Base-by-base conservation (phyloP, 192 early-diverging fungal genomes). In the Funneliformis mosseae region DNA sequence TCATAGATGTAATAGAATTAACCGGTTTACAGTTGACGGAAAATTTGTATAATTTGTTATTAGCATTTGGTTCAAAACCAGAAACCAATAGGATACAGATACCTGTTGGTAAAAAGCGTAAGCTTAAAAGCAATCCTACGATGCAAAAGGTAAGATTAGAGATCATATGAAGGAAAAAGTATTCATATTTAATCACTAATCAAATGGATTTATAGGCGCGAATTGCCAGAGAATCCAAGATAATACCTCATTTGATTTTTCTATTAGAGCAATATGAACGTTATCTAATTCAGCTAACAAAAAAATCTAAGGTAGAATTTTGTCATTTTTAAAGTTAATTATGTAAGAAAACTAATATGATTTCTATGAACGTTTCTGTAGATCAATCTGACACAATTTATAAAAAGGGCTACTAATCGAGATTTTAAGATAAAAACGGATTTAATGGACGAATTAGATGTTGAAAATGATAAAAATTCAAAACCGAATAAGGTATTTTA, bases 261-360 rank as follows among this genome's bases (percentile, higher is more conserved):
- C 84, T 88, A 48, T 90, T 93, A 14, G 95, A 96, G 83, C 88
- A 93, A 77, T 93, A 92, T 67, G 95, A 96, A 73, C 89, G 91
- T 41, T 89, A 90, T 76, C 85, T 94, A 27, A 91, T 93, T 59
- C 86, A 91, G 74, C 81, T 96, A 25, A 84, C 88, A 62, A 91
- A 90, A 28, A 94, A 92, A 68, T 88, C 91, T 78, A 94, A 92
- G 67, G 90, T 92, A 23, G 18, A 39, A 27, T 77, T 61, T n/a
- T 33, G 28, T n/a, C 16, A 33, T 75, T 43, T 12, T 10, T 1
- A 50, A 33, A 39, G n/a, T 25, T 4, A 55, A 18, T 74, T 55
- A 50, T 18, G 18, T 73, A 43, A 71, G n/a, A 55, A 11, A 48
- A 83, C 5, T n/a, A 81, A 64, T 43, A 4, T 8, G 8, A 41